phyloP scores from a whole-genome alignment of 1,284 basidiomycete species.

The Cutaneotrichosporon sp. region DNA sequence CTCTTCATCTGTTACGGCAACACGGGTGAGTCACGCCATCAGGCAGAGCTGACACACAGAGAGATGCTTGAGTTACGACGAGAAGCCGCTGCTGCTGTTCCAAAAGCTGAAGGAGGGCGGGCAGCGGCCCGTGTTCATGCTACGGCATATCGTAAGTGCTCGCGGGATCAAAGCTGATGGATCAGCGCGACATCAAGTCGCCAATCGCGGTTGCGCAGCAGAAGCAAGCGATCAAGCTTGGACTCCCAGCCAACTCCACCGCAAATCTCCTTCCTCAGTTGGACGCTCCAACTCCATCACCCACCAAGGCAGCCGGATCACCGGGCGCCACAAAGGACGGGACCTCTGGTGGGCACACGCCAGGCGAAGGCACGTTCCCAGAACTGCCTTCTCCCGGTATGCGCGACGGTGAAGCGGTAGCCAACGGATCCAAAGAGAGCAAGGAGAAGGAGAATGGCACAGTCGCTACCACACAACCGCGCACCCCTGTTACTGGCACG shows the following conservation, averaged over 20 bases:
- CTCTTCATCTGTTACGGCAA: constrained; percentile 98
- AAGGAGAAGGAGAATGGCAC: background rate
- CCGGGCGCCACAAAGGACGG: constrained; percentile 3
- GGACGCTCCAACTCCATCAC: constrained; percentile 36
- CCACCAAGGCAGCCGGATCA: constrained; percentile 30
- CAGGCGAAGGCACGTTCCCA: constrained; percentile 40
- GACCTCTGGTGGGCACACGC: constrained; percentile 26
- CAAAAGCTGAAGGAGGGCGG: constrained; percentile 96
- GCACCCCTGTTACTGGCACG: constrained; percentile 19
- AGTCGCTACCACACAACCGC: background rate
- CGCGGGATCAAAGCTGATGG: constrained; percentile 96
- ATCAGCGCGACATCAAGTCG: constrained; percentile 90
- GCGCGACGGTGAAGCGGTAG: constrained; percentile 28
- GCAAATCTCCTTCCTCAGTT: constrained; percentile 38
- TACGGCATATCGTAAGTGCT: constrained; percentile 80
- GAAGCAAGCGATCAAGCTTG: constrained; percentile 68
- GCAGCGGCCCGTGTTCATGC: constrained; percentile 98
- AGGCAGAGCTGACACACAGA: constrained; percentile 58
- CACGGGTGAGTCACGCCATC: constrained; percentile 60
- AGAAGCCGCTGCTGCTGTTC: constrained; percentile 94
- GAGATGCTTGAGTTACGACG: constrained; percentile 94
- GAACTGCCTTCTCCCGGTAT: constrained; percentile 49
- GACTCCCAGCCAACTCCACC: constrained; percentile 36
- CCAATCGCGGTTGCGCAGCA: constrained; percentile 92
- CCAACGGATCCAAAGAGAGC: constrained; percentile 4